phyloP scores from a whole-genome alignment of 768 basidiomycete species.

The Melanogaster broomeanus region DNA sequence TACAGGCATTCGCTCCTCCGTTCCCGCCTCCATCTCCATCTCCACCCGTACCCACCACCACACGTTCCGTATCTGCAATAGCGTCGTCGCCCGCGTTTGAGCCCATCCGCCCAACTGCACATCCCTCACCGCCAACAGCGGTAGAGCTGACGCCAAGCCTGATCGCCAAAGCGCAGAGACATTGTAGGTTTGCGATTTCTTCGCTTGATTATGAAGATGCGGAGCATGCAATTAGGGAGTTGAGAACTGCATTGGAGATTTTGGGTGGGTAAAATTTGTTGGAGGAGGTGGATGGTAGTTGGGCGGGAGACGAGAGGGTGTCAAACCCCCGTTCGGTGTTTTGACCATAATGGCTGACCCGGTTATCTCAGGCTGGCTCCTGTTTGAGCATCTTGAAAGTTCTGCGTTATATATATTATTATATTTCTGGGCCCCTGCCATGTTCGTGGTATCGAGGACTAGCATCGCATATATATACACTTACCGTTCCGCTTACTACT shows the following conservation, averaged over 20 bases:
- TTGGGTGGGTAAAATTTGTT: conserved; percentile 49
- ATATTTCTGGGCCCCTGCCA: neutral
- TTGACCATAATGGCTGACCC: too few species aligned
- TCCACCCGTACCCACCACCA: conserved; percentile 18
- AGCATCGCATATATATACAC: too few species aligned
- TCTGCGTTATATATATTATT: neutral
- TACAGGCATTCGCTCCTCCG: conserved; percentile 10
- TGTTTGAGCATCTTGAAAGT: neutral
- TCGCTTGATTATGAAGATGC: conserved; percentile 96
- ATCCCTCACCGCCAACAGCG: conserved; percentile 18
- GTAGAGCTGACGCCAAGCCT: conserved; percentile 61
- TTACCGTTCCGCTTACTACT: too few species aligned
- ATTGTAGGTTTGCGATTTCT: conserved; percentile 90
- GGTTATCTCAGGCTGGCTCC: too few species aligned
- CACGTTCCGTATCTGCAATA: neutral
- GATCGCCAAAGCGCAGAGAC: conserved; percentile 83
- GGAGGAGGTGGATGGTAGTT: neutral
- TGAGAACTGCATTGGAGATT: conserved; percentile 70
- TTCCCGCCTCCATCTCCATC: conserved; percentile 13
- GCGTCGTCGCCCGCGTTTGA: conserved; percentile 2
- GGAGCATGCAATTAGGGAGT: conserved; percentile 82
- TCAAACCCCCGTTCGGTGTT: too few species aligned
- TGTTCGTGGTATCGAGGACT: too few species aligned
- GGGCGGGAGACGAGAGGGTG: neutral
- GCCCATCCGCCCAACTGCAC: conserved; percentile 9